Evolutionary conservation across 441 rosid genomes (phyloP), one percentile per base, ranked within the genome.

Genomic region (Flueggea neowawraea): DNA sequence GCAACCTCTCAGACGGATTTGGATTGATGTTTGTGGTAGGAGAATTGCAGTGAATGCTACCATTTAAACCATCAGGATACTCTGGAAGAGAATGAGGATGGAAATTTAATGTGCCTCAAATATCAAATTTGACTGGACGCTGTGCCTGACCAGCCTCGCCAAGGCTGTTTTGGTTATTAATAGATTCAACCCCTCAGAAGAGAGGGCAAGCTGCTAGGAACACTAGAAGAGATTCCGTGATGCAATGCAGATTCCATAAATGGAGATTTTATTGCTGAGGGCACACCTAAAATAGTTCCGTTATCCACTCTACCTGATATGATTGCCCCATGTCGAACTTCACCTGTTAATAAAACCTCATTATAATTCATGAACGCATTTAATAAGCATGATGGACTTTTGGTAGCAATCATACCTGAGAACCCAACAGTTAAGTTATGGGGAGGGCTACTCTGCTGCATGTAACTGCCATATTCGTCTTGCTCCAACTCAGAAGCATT

Each of bases 21-120:
- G 61, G 53, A 71, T 73, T 78, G 58, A 71, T 61, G 44, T 68
- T 69, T 73, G 78, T 58, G 53, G 71, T 58, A 1, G 76, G 66
- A 71, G 80, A 71, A 64, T 61, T 67, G 73, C 70, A 60, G 58
- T 31, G 71, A 62, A 61, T 50, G 52, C 65, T 80, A 62, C 55
- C 66, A 65, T 52, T 60, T 22, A 78, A 69, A 70, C 80, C 80
- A 75, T 79, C 79, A 28, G 73, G 76, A 75, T 73, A 76, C 55
- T 87, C 86, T 2, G 85, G 84, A 61, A 79, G 75, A 11, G 90
- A 81, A 74, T 68, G 73, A 52, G 80, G 84, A 68, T 75, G 77
- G 73, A 73, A 64, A 49, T 61, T 65, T 31, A 71, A 62, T 12
- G 81, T 28, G 52, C 66, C 70, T 60, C 57, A 82, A 59, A 69